Evolutionary conservation across 306 rosid species (phyloP), one percentile per base, ranked within the genome.

Genomic region (Fagus sylvatica): DNA sequence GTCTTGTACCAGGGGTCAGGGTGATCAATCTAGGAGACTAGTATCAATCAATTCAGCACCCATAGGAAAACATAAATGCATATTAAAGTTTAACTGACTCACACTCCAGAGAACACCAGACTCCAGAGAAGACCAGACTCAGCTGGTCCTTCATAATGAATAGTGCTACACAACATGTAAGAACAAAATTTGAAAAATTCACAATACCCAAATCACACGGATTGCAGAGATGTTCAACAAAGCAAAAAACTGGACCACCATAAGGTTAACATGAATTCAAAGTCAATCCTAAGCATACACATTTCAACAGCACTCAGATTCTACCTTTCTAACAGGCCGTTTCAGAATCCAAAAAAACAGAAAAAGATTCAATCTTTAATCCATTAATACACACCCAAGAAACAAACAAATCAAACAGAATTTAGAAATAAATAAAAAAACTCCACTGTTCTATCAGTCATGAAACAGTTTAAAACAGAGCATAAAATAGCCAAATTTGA

Each of bases 391-490:
- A n/a, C n/a, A n/a, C n/a, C n/a, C n/a, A n/a, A n/a, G n/a, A n/a
- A n/a, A n/a, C n/a, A n/a, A n/a, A n/a, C n/a, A 51, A 69, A 56
- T 46, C 17, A 69, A 39, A 39, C 67, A 64, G 4, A 74, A 81
- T 36, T 61, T 28, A 55, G n/a, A n/a, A n/a, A n/a, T n/a, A n/a
- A n/a, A n/a, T n/a, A 56, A 3, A 32, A 64, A 75, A 53, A 16
- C n/a, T 71, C 28, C 70, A 56, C 76, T 64, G 34, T 88, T 78
- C 46, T 34, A 79, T 83, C 16, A 70, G n/a, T 73, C 46, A 61
- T 4, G 16, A 55, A 4, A 66, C 22, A 49, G 67, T 49, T 76
- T 56, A 60, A 79, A 72, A 13, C n/a, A 19, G n/a, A 32, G 49
- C 13, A 17, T 2, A 13, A 53, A 11, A n/a, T n/a, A n/a, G n/a